Percentiles rank a stretch among this genome's conserved stretches.
Evolutionary conservation across 202 grass and related monocot species (phyloP).

Genomic region (Schoenoplectus triqueter): DNA sequence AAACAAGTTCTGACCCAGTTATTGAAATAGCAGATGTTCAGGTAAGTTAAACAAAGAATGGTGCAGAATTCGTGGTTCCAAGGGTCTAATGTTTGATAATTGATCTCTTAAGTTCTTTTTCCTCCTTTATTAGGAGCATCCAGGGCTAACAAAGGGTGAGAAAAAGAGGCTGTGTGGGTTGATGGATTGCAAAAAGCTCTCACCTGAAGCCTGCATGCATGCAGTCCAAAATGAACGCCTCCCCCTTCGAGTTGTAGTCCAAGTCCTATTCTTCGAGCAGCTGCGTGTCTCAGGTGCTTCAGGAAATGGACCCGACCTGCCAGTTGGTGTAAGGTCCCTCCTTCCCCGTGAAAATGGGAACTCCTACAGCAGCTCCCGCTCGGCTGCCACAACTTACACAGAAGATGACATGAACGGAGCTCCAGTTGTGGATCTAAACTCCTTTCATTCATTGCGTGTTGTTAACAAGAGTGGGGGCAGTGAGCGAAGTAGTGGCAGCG

Average conservation of each 20-base stretch:
- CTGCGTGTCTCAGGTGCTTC: conserved; percentile 49
- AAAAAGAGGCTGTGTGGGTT: conserved; percentile 81
- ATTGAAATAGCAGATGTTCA: not conserved
- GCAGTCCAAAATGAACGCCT: conserved; percentile 94
- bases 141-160: conserved; percentile 77
- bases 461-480: conserved; percentile 58
- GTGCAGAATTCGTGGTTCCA: not conserved
- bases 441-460: conserved; percentile 64
- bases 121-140: conserved; percentile 70
- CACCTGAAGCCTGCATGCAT: conserved; percentile 75
- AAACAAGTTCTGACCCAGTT: not conserved
- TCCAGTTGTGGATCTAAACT: conserved; percentile 60
- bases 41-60: not conserved
- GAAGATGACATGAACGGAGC: conserved; percentile 72
- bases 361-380: conserved; percentile 90
- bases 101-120: not conserved
- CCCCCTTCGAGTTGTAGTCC: conserved; percentile 89
- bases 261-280: conserved; percentile 96
- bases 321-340: conserved; percentile 45
- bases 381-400: conserved; percentile 69
- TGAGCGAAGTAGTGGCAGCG: conserved; percentile 72
- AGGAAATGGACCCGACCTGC: conserved; percentile 45
- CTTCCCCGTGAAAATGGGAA: conserved; percentile 78
- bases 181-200: conserved; percentile 94
- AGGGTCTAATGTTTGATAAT: not conserved